Evolutionary conservation across 257 asterid species (phyloP).

Genomic region (Fraxinus americana): DNA sequence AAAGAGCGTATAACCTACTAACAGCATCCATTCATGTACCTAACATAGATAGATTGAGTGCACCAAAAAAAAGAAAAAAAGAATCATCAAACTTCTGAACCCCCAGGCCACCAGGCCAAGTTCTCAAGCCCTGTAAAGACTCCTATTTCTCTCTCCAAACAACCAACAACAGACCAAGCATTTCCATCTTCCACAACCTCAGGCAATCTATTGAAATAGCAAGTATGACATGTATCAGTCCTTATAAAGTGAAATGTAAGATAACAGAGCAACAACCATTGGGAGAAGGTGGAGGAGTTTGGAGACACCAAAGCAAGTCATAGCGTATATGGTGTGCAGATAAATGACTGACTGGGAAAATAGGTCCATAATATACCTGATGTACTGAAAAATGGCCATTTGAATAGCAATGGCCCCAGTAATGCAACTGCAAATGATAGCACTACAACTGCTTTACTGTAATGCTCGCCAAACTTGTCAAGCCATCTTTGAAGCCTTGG

Average conservation of each 20-base stretch:
- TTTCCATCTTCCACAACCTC: background rate
- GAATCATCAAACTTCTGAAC: background rate
- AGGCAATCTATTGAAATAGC: background rate
- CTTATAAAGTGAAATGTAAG: background rate
- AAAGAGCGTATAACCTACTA: background rate
- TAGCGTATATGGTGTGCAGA: background rate
- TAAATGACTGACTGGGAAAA: constrained; percentile 1
- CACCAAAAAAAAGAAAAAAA: background rate
- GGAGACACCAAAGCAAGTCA: background rate
- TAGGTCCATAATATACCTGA: constrained; percentile 59
- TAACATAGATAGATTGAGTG: background rate
- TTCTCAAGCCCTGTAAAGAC: background rate
- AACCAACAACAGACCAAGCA: background rate
- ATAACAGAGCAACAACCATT: background rate
- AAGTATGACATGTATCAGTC: background rate
- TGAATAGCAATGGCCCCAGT: constrained; percentile 87
- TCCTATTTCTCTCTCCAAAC: background rate
- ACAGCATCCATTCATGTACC: background rate
- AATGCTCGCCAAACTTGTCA: constrained; percentile 90
- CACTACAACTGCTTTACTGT: constrained; percentile 83
- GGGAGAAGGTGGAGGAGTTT: background rate
- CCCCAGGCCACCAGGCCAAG: background rate
- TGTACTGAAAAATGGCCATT: constrained; percentile 91
- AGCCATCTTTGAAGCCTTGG: constrained; percentile 99
- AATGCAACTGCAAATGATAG: constrained; percentile 75